Base-by-base conservation (phyloP, 148 eudicot species). In the Camellia granthamiana region DNA sequence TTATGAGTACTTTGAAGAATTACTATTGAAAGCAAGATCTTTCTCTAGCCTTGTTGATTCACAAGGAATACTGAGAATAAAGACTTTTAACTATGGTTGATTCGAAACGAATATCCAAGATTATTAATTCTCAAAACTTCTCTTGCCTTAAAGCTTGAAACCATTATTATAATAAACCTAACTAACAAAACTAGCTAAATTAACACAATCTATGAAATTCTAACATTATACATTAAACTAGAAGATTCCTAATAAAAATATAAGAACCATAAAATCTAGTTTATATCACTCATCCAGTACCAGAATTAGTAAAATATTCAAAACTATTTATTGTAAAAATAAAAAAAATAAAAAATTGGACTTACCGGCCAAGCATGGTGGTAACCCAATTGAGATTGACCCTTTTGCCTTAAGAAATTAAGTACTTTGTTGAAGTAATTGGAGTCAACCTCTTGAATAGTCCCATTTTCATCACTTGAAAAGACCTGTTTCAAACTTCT, bases 311-410 rank as follows among this genome's bases (percentile, higher is more conserved):
- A 5, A 15, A 19, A n/a, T 15, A 4, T 16, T 4, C 2, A 3
- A 21, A 4, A 61, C 3, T 3, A 61, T n/a, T 61, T 61, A 1
- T 65, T 38, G 46, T 0, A 74, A 30, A 30, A 30, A 30, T 69
- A 19, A 1, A 23, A 23, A 75, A 30, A 30, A 30, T 1, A 75
- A 19, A 1, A 75, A 52, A 55, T 49, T 51, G 9, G 71, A 87
- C 90, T 86, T 71, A 90, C 92, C 43, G 90, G 92, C 89, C 92
- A 90, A 79, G 84, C 90, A 84, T 86, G 92, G 15, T 38, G 46
- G 61, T 80, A 84, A 46, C 84, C 78, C 51, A 75, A 60, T 11
- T 23, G 76, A 78, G 76, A 60, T 11, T 23, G 76, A 78, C 87
- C 79, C 44, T 78, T 77, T 84, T 85, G 78, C 87, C 84, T 79